These are phyloP conservation scores for Calonectria pteridis DNA, from an alignment of 2,329 filamentous ascomycete genomes.

Conservation along the genomic window DNA sequence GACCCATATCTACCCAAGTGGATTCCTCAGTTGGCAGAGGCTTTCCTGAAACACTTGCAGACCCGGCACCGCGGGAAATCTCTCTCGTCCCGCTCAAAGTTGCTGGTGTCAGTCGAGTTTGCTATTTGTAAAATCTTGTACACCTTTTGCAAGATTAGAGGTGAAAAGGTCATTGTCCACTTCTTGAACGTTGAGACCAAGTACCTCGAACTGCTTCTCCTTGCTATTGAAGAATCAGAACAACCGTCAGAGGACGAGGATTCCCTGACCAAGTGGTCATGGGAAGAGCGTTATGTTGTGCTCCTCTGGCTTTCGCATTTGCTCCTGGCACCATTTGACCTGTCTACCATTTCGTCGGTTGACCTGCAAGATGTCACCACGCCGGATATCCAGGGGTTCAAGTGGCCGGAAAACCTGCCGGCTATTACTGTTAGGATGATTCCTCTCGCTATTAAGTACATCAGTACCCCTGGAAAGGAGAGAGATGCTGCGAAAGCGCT, in stretches of 20 bases:
- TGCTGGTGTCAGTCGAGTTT: conserved; percentile 69
- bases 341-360: conserved; percentile 83
- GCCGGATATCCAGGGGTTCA: conserved; percentile 60
- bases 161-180: conserved; percentile 90
- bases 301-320: conserved; percentile 90
- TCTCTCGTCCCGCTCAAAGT: conserved; percentile 48
- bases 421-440: conserved; percentile 78
- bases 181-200: conserved; percentile 93
- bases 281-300: conserved; percentile 91
- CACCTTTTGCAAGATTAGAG: conserved; percentile 92
- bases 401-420: conserved; percentile 72
- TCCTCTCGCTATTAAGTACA: conserved; percentile 76
- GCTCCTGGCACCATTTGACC: conserved; percentile 88
- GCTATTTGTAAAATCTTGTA: conserved; percentile 87
- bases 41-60: conserved; percentile 77
- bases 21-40: conserved; percentile 79
- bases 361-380: conserved; percentile 61
- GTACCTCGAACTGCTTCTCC: conserved; percentile 84
- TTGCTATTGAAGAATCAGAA: conserved; percentile 76
- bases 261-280: conserved; percentile 64
- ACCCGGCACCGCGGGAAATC: conserved; percentile 57
- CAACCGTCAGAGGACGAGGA: conserved; percentile 35
- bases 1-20: conserved; percentile 85
- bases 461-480: conserved; percentile 85
- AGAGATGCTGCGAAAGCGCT: conserved; percentile 88